These are phyloP conservation scores for Lipomyces mesembrius DNA, from an alignment of 805 yeast species.

Conservation along the genomic window DNA sequence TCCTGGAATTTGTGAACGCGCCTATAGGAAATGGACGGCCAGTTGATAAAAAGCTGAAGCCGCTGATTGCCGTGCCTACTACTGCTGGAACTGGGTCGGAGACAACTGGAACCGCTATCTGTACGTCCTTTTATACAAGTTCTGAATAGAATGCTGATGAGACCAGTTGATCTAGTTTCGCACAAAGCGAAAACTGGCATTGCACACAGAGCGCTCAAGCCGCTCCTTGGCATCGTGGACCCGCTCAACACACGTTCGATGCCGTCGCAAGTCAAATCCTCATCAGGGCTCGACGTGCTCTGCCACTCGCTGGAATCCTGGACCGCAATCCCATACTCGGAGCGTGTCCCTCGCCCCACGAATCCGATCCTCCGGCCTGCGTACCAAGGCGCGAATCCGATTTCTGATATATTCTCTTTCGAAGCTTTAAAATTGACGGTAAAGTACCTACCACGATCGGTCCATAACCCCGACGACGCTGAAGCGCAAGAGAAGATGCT, in stretches of 20 bases:
- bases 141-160: background rate
- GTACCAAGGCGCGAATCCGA: slow-evolving; percentile 54
- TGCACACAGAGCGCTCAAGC: slow-evolving; percentile 51
- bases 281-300: slow-evolving; percentile 53
- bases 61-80: slow-evolving; percentile 53
- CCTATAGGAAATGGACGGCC: slow-evolving; percentile 50
- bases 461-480: slow-evolving; percentile 49
- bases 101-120: slow-evolving; percentile 54
- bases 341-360: slow-evolving; percentile 48
- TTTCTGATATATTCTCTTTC: slow-evolving; percentile 52
- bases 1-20: slow-evolving; percentile 52
- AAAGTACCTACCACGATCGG: slow-evolving; percentile 50
- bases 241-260: slow-evolving; percentile 50
- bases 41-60: slow-evolving; percentile 45
- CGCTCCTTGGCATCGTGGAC: slow-evolving; percentile 52
- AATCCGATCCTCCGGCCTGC: slow-evolving; percentile 49
- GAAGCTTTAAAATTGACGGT: slow-evolving; percentile 50
- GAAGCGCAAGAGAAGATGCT: slow-evolving; percentile 53
- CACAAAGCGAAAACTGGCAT: slow-evolving; percentile 52
- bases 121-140: slow-evolving; percentile 11
- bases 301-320: slow-evolving; percentile 54
- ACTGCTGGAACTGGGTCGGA: slow-evolving; percentile 57
- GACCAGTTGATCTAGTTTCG: slow-evolving; percentile 46
- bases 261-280: slow-evolving; percentile 51
- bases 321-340: slow-evolving; percentile 52